phyloP scores from a whole-genome alignment of 257 asterid genomes.

The Pogostemon cablin region DNA sequence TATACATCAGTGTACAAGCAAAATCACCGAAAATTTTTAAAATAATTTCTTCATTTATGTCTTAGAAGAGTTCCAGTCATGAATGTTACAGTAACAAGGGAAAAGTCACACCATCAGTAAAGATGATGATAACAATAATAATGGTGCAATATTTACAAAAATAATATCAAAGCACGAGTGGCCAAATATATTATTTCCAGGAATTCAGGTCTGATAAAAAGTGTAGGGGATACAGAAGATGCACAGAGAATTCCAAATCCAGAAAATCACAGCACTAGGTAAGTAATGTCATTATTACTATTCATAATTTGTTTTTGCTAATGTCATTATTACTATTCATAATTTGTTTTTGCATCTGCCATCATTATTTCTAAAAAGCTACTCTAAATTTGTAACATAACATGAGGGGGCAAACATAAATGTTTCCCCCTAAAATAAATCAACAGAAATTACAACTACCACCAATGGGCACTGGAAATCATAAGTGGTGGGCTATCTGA shows the following conservation, averaged over 20 bases:
- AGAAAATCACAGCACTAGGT: no score
- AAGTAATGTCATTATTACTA: no score
- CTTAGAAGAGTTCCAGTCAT: background rate
- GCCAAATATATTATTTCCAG: conserved; percentile 1
- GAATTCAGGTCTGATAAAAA: background rate
- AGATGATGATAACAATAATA: no score
- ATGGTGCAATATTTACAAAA: no score
- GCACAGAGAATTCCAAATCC: background rate
- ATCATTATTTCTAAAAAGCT: background rate
- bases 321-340: no score
- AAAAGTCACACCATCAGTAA: no score
- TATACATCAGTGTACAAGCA: conserved; percentile 7
- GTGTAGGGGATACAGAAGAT: background rate
- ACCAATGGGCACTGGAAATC: background rate
- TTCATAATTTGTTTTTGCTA: no score
- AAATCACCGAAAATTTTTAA: conserved; percentile 6
- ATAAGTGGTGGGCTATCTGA: background rate
- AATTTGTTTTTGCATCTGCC: background rate
- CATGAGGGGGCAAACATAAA: background rate
- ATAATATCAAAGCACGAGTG: no score
- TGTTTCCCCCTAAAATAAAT: background rate
- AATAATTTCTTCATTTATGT: conserved; percentile 6
- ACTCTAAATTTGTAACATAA: background rate
- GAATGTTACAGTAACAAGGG: no score
- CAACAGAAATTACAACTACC: conserved; percentile 4